Conservation (phyloP, 805 yeast species). For the Wickerhamia fluorescens region DNA sequence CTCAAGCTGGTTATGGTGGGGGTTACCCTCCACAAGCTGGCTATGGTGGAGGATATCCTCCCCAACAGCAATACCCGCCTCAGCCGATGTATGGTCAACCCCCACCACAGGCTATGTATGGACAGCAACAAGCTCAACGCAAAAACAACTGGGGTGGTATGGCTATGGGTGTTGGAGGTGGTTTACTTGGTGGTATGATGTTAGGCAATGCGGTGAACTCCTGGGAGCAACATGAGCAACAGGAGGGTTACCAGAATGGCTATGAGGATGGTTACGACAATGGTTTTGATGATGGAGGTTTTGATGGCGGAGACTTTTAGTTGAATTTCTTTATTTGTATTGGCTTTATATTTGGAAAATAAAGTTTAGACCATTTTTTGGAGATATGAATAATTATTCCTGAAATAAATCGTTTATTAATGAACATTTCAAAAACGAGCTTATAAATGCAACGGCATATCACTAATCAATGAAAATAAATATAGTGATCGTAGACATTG, state of each 20-base stretch:
- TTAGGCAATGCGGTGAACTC: constrained; percentile 38
- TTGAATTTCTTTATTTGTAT: too few relatives aligned
- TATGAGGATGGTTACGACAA: constrained; percentile 21
- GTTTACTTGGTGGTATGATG: constrained; percentile 55
- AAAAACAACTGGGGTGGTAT: constrained; percentile 42
- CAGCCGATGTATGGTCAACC: constrained; percentile 11
- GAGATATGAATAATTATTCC: too few relatives aligned
- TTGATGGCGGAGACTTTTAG: constrained; percentile 7
- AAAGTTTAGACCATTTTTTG: too few relatives aligned
- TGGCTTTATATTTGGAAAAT: too few relatives aligned
- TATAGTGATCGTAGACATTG: too few relatives aligned
- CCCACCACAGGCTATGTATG: constrained; percentile 20
- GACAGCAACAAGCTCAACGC: constrained; percentile 22
- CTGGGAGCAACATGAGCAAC: constrained; percentile 17
- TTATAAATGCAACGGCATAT: too few relatives aligned
- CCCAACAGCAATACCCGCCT: constrained; percentile 12
- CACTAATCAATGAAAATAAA: too few relatives aligned
- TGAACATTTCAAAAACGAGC: too few relatives aligned
- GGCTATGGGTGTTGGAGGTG: constrained; percentile 43
- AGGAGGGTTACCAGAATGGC: constrained; percentile 29
- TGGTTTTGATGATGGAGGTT: constrained; percentile 20
- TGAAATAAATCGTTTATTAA: too few relatives aligned
- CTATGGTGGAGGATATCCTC: constrained; percentile 13
- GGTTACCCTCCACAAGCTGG: constrained; percentile 13
- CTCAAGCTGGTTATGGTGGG: constrained; percentile 20